Evolutionary conservation across 2,329 filamentous ascomycete genomes (phyloP).

Genomic region (Calonectria pteridis): DNA sequence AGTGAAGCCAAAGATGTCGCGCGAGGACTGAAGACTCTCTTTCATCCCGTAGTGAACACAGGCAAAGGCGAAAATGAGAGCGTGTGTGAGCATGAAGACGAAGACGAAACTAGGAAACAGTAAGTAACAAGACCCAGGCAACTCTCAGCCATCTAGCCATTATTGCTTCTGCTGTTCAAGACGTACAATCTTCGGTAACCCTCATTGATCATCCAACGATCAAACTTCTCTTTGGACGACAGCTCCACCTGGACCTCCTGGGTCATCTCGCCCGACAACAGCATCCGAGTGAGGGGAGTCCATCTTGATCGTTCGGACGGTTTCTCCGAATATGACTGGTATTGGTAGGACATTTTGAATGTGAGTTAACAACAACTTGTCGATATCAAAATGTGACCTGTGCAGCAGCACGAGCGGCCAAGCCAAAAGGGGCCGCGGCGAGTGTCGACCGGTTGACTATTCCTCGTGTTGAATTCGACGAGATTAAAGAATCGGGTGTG

Average conservation of each 20-base stretch:
- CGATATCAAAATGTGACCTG: not conserved
- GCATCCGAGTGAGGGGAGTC: slow-evolving; percentile 84
- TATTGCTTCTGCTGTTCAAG: not conserved
- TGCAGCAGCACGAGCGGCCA: not conserved
- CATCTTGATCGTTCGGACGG: slow-evolving; percentile 81
- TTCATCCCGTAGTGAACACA: slow-evolving; percentile 86
- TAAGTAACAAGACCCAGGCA: slow-evolving; percentile 20
- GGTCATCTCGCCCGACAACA: slow-evolving; percentile 86
- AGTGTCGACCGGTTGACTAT: not conserved
- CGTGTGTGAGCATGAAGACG: slow-evolving; percentile 79
- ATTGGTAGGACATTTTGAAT: slow-evolving; percentile 44
- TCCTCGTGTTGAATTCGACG: not conserved
- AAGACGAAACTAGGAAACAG: slow-evolving; percentile 74
- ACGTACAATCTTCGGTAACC: slow-evolving; percentile 82
- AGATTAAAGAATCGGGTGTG: not conserved
- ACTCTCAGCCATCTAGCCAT: not conserved
- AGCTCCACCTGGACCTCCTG: slow-evolving; percentile 78
- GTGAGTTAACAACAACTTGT: not conserved
- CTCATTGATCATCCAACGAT: slow-evolving; percentile 92
- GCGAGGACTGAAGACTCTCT: slow-evolving; percentile 76
- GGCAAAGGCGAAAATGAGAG: slow-evolving; percentile 83
- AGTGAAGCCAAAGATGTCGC: slow-evolving; percentile 79
- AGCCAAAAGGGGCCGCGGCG: not conserved
- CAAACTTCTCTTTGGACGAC: slow-evolving; percentile 78
- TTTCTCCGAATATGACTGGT: slow-evolving; percentile 46